Evolutionary conservation across 495 filamentous ascomycete species (phyloP), one percentile per base, ranked within the genome.

Genomic region (Eremomyces bilateralis): DNA sequence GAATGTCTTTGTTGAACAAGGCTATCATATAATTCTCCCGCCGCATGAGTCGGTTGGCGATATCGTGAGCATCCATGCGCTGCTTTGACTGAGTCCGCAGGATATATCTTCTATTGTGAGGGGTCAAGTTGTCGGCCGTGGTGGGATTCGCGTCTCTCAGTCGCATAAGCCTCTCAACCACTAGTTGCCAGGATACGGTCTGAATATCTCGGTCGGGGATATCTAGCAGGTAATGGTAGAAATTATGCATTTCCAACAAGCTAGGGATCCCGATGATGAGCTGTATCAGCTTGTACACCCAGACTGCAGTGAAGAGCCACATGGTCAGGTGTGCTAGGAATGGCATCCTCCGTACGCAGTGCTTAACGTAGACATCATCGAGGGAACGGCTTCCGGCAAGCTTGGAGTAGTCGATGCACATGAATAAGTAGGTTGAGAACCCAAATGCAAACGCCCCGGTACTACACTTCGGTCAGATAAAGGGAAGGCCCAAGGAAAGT

Each of bases 1-100:
- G 53, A 20, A 94, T 70, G 25, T 94, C 85, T 52, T 95, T 95
- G 56, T 97, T 97, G 55, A 94, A 77, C 33, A 97, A 51, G 6
- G 90, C 88, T 47, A 97, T 94, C 42, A 93, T 58, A 43, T 93
- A 97, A 46, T 97, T 97, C 39, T 93, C 88, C 48, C 76, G 74
- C 42, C 88, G 75, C 88, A 97, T 95, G 32, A 97, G 54, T 31
- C 88, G 73, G 48, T 94, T 97, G 4, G 88, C 90, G 51, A 97
- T 93, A 50, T 93, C 85, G 42, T 92, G 80, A 3, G 88, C 88
- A 57, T 95, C 88, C 54, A 95, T 75, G 33, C 88, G 67, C 57
- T 95, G 80, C 53, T 94, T 93, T 15, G 88, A 91, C 44, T 85
- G 80, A 42, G 65, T 79, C n/a, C n/a, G n/a, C 22, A 77, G 76